Base-by-base conservation (phyloP, 2,329 filamentous ascomycete genomes). In the Sarocladium kiliense region DNA sequence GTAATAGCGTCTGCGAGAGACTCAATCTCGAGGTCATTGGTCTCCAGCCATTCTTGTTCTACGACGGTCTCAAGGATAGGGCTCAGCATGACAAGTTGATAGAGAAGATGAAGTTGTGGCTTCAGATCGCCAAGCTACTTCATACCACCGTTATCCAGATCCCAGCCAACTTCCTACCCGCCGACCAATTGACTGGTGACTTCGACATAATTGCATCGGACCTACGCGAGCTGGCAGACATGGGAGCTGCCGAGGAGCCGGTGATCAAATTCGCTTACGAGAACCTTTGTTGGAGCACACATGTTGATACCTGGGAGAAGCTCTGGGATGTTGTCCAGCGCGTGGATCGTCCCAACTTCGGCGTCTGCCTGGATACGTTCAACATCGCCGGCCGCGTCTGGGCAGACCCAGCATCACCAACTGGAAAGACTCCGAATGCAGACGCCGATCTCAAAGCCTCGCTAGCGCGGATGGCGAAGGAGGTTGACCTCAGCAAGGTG, bases 321-420 rank as follows among this genome's bases (percentile, higher is more conserved):
- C 81, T 78, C 59, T 91, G 86, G 84, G 80, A 84, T 2, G 74
- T 89, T 2, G 82, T 90, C 0, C 68, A 77, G 59, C 71, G 70
- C 4, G 86, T 91, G 19, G 75, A 88, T 65, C 70, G 86, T 6
- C 70, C 78, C 2, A 91, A 91, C 68, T 89, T 91, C 63, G 87
- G 87, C 10, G 74, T 90, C 50, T 90, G 87, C 65, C 74, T 91
- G 32, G 88, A 91, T 67, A 88, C 85, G 0, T 91, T 89, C 73
- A 89, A 91, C 68, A 86, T 91, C 57, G 81, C 86, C 1, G 87
- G 81, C 0, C 73, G 83, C 6, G 79, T 88, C 55, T 91, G 81
- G 61, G 87, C 84, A 0, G 86, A 91, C 63, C 87, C 87, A 0
- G 68, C 80, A 0, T 69, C 75, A 0, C 58, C 69, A 0, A 72